Evolutionary conservation across 352 stramenopile species (phyloP), one percentile per base, ranked within the genome.

Genomic region (Phytophthora macrochlamydospora): DNA sequence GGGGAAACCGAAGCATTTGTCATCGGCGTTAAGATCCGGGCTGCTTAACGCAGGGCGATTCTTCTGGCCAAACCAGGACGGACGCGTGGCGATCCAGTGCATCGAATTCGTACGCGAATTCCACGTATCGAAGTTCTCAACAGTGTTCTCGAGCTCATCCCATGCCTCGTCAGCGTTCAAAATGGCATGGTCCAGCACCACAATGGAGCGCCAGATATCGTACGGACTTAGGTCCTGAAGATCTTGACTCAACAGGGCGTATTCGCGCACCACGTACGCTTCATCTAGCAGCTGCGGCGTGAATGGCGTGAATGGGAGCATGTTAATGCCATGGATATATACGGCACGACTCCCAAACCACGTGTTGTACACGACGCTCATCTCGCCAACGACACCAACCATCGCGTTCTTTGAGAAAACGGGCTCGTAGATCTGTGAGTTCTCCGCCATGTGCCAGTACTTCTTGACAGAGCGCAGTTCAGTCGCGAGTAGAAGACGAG

Each of bases 381-480:
- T 83, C 51, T 92, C 87, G 29, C 83, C 86, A 4, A 94, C 75
- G 35, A 93, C 83, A 14, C 89, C 89, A 32, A 92, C 80, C 82
- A 96, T 94, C 33, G 76, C 74, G 65, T 94, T 93, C 59, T 81
- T 69, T 18, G 86, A 76, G 58, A 94, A 96, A 7, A 78, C 52
- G 4, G 83, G 78, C 54, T 92, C 85, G 68, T 94, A 94, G 44
- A 93, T 90, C 40, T 79, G 62, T 31, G 83, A 90, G 71, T 90
- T 85, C 37, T 75, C 40, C 24, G 63, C 53, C 81, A 99, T 98
- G 58, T 99, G 97, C 95, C 96, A 99, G 83, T 99, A 99, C 48
- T 86, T 96, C 68, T 98, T 94, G 30, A 94, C 90, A 14, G 92
- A 92, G 4, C 93, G 95, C 32, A 99, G 56, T 76, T 99, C 96